Evolutionary conservation across 176 grass and related monocot genomes (phyloP), one percentile per base, ranked within the genome.

Genomic region (Bothriochloa decipiens): DNA sequence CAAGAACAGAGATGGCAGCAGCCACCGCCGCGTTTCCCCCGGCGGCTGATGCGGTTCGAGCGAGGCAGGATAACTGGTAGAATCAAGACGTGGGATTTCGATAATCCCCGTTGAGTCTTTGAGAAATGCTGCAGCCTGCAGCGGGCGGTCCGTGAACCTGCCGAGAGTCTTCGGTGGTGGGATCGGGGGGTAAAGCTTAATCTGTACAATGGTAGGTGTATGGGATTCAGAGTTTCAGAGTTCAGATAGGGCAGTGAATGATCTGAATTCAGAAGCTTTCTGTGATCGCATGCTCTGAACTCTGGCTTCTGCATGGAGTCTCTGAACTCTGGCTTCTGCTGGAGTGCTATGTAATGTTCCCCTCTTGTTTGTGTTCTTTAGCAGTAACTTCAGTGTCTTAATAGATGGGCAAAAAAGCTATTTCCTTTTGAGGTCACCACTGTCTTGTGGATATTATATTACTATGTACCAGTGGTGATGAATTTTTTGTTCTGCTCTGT

Each of bases 11-110:
- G 53, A 57, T 57, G 53, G 53, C 62, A 17, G 52, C 41, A 7
- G n/a, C 42, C 11, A 26, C 68, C 20, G 82, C 39, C 87, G 88
- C 46, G 83, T 86, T 16, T 46, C 5, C 13, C 88, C 88, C 26
- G 1, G 55, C 78, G 73, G 78, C n/a, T 90, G 88, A 90, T 78
- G 50, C 25, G 0, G 20, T 65, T 40, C 28, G 11, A 2, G 22
- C 1, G 5, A 37, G 63, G 42, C 42, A 57, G 57, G 40, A 89
- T 27, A 37, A 8, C 2, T 4, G 2, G 45, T 16, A 80, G 42
- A 65, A 66, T 78, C 41, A 76, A 71, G 71, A 42, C 53, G 33
- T 65, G 72, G 72, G 75, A 29, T 7, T 14, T 3, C 15, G 67
- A n/a, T 5, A 3, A 50, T 25, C 32, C 65, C 42, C 17, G 35